Conservation (phyloP, 108 stramenopile genomes). For the Skeletonema grethae region DNA sequence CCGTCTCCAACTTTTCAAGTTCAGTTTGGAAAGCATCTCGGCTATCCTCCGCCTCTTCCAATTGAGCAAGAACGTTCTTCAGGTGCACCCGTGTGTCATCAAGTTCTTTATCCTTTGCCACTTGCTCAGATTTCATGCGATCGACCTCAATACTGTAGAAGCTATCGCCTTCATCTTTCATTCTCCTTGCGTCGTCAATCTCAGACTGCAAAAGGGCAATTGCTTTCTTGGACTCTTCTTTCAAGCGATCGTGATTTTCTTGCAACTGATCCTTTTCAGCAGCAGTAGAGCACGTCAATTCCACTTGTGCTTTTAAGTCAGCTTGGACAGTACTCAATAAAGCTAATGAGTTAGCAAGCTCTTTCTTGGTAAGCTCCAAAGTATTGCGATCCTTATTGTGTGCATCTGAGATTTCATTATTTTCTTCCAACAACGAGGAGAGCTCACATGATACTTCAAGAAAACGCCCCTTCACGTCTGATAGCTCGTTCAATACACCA, state of each 20-base stretch:
- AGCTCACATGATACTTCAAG: slow-evolving; percentile 14
- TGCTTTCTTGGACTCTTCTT: slow-evolving; percentile 36
- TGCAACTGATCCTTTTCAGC: slow-evolving; percentile 8
- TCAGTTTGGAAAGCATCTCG: slow-evolving; percentile 3
- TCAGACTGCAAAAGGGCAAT: slow-evolving; percentile 28
- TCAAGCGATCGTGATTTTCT: slow-evolving; percentile 23
- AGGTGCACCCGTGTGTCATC: slow-evolving; percentile 19
- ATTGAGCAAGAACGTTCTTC: slow-evolving; percentile 30
- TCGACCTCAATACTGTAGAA: neutral
- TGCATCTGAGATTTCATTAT: neutral
- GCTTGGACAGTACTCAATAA: neutral
- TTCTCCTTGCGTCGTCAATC: slow-evolving; percentile 2
- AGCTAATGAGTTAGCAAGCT: neutral
- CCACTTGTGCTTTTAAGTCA: slow-evolving; percentile 14
- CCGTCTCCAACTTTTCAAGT: slow-evolving; percentile 7
- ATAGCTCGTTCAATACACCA: slow-evolving; percentile 23
- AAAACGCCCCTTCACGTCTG: slow-evolving; percentile 6
- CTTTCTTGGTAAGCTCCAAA: slow-evolving; percentile 1
- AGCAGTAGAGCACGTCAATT: neutral
- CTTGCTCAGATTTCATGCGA: slow-evolving; percentile 10
- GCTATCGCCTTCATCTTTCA: neutral
- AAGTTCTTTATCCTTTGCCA: slow-evolving; percentile 17
- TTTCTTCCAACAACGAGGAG: slow-evolving; percentile 20
- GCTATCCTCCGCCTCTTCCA: slow-evolving; percentile 17
- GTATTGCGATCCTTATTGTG: neutral